phyloP scores from a whole-genome alignment of 805 yeast species.

The Yarrowia bubula region DNA sequence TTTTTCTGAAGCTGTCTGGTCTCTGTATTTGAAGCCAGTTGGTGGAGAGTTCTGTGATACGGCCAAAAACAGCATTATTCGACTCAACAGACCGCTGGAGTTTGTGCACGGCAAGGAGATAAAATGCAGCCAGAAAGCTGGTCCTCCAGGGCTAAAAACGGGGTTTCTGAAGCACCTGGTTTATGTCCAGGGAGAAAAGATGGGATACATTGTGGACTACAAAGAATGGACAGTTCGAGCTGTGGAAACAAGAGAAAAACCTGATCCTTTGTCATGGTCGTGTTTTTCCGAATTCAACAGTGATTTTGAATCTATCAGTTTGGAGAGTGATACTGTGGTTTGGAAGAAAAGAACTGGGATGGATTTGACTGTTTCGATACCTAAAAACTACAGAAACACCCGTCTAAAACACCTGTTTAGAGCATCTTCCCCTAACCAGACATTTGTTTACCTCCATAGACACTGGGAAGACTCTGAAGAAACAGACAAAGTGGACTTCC shows the following conservation, averaged over 20 bases:
- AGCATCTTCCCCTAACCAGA: background rate
- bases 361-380: background rate
- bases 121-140: background rate
- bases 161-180: constrained; percentile 2
- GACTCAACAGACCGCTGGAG: background rate
- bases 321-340: background rate
- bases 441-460: constrained; percentile 1
- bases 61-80: background rate
- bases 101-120: background rate
- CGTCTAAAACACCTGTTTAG: background rate
- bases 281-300: constrained; percentile 1
- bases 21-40: background rate
- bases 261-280: background rate
- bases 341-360: background rate
- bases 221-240: background rate
- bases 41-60: background rate
- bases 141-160: background rate
- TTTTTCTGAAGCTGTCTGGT: background rate
- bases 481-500: background rate
- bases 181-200: background rate
- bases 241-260: background rate
- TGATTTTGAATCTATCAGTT: background rate
- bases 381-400: background rate
- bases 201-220: background rate
- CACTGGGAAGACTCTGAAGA: constrained; percentile 16